Evolutionary conservation across 148 eudicot genomes (phyloP).

Genomic region (Cornus florida): DNA sequence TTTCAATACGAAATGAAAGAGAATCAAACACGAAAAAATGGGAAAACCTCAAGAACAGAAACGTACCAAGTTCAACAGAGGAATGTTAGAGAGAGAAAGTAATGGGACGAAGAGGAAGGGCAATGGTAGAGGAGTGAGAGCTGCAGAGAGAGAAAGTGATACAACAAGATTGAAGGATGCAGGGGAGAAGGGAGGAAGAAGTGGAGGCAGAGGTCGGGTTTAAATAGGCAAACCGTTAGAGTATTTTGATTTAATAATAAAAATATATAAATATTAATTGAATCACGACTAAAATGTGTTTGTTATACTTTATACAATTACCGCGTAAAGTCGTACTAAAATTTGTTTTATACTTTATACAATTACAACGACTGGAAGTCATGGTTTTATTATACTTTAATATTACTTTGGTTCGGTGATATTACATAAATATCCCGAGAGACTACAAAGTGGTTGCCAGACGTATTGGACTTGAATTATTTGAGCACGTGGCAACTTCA

Average conservation of each 20-base stretch:
- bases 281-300: background rate
- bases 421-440: background rate
- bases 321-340: too few relatives aligned
- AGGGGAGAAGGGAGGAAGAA: conserved; percentile 31
- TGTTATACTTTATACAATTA: too few relatives aligned
- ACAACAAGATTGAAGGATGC: background rate
- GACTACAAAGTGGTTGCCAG: background rate
- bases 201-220: conserved; percentile 14
- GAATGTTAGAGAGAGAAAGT: conserved; percentile 8
- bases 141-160: background rate
- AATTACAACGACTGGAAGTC: too few relatives aligned
- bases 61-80: conserved; percentile 9
- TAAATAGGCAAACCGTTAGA: conserved; percentile 37
- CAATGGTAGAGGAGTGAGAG: background rate
- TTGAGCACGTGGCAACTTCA: conserved; percentile 11
- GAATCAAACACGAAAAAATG: background rate
- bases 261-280: background rate
- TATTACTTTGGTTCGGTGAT: background rate
- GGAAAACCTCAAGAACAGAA: background rate
- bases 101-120: background rate
- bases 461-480: conserved; percentile 8
- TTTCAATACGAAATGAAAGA: background rate
- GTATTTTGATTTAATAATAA: background rate
- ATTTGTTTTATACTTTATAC: too few relatives aligned
- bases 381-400: too few relatives aligned